A percentile compares a stretch with the other conserved stretches of the same genome.
Evolutionary conservation across 768 basidiomycete species (phyloP).

Genomic region (Sarcodon sp.): DNA sequence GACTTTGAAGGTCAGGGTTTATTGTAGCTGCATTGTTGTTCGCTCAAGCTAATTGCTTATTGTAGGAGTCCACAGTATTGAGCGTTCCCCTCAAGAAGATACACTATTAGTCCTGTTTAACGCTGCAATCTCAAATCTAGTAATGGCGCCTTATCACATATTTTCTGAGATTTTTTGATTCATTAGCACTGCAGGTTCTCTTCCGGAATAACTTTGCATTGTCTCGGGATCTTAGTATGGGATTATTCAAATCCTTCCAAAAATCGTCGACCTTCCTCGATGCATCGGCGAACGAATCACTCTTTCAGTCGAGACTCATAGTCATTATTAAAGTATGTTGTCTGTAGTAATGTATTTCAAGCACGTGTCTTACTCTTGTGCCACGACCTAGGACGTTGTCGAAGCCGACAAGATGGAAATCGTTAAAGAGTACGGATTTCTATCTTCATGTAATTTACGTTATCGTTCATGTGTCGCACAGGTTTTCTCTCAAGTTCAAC

Average conservation of each 20-base stretch:
- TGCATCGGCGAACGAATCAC: conserved; percentile 39
- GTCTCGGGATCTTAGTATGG: conserved; percentile 38
- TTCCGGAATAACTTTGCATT: conserved; percentile 58
- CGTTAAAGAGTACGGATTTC: conserved; percentile 32
- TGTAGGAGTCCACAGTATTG: conserved; percentile 48
- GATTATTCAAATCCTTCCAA: conserved; percentile 51
- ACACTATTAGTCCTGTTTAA: conserved; percentile 52
- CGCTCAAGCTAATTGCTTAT: background rate
- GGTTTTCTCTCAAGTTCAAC: conserved; percentile 44
- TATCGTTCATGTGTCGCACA: conserved; percentile 9
- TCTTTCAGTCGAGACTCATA: conserved; percentile 45
- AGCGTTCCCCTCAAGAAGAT: conserved; percentile 51
- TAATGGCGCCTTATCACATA: conserved; percentile 10
- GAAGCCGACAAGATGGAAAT: conserved; percentile 50
- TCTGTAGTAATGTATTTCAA: background rate
- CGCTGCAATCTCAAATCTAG: conserved; percentile 51
- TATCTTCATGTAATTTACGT: background rate
- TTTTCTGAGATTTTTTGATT: background rate
- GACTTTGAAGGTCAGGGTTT: conserved; percentile 45
- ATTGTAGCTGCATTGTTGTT: background rate
- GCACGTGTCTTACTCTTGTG: background rate
- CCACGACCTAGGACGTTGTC: conserved; percentile 36
- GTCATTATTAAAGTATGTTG: conserved; percentile 49
- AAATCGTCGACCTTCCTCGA: conserved; percentile 45
- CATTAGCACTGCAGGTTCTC: conserved; percentile 27